A percentile compares a stretch with the other conserved stretches of the same genome.
Evolutionary conservation across 148 eudicot genomes (phyloP).

Genomic region (Chenopodium quinoa): DNA sequence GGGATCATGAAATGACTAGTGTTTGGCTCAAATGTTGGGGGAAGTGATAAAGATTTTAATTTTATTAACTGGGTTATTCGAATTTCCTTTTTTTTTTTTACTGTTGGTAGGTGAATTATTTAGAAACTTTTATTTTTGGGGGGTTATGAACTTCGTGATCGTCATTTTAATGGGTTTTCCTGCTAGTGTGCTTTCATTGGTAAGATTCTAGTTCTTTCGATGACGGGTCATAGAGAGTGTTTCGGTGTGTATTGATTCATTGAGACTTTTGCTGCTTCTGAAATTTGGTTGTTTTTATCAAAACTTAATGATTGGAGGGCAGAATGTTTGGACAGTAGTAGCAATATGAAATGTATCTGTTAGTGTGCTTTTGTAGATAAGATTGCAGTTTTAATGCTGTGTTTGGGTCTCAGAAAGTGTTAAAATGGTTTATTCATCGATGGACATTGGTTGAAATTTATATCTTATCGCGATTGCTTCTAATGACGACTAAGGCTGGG

Average conservation of each 20-base stretch:
- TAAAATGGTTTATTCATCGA: background rate
- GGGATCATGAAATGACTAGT: constrained; percentile 14
- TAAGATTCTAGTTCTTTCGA: background rate
- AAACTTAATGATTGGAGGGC: background rate
- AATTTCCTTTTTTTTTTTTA: background rate
- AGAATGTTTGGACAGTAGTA: background rate
- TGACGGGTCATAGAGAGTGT: background rate
- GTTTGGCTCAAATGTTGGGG: background rate
- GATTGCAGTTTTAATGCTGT: background rate
- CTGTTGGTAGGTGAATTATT: background rate
- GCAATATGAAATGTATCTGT: background rate
- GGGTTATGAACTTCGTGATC: background rate
- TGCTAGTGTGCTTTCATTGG: background rate
- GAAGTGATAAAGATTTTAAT: background rate
- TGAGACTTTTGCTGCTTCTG: background rate
- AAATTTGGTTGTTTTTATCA: background rate
- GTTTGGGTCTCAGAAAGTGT: background rate
- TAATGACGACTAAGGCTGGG: background rate
- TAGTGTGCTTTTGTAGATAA: background rate
- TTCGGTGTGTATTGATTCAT: background rate
- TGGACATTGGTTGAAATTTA: background rate
- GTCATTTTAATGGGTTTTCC: background rate
- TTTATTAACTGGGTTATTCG: background rate
- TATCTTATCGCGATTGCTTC: background rate
- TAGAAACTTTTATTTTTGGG: background rate